A percentile compares a stretch with the other conserved stretches of the same genome.
Conservation (phyloP, 805 yeast species). For the Spathaspora arborariae region DNA sequence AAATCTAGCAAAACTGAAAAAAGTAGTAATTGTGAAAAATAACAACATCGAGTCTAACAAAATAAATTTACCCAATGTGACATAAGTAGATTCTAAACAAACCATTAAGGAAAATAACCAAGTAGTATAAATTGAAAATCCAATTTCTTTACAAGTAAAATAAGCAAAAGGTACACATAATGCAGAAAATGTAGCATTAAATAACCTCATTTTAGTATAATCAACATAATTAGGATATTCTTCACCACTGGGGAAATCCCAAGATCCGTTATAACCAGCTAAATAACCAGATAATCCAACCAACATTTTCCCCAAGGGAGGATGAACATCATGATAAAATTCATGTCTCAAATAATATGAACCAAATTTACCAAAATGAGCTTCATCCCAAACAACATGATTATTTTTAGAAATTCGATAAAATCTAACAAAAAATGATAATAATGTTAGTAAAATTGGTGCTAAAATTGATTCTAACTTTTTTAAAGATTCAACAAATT, state of each 20-base stretch:
- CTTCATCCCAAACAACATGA: constrained; percentile 84
- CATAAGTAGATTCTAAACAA: constrained; percentile 62
- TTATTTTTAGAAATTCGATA: constrained; percentile 53
- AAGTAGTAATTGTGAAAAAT: constrained; percentile 76
- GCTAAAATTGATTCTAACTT: constrained; percentile 42
- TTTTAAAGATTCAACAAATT: constrained; percentile 24
- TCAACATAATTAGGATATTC: constrained; percentile 59
- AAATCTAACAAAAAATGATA: constrained; percentile 65
- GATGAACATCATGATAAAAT: constrained; percentile 84
- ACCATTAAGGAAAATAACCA: constrained; percentile 63
- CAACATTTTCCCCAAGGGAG: constrained; percentile 80
- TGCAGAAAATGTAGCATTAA: constrained; percentile 67
- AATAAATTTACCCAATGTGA: constrained; percentile 71
- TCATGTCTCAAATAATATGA: constrained; percentile 75
- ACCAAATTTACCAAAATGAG: constrained; percentile 86
- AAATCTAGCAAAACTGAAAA: constrained; percentile 68
- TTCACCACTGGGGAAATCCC: constrained; percentile 67
- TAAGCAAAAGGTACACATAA: constrained; percentile 69
- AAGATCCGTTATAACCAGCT: constrained; percentile 81
- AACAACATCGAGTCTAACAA: constrained; percentile 72
- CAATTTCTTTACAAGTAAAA: constrained; percentile 60
- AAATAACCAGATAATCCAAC: constrained; percentile 74
- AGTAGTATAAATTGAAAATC: constrained; percentile 45
- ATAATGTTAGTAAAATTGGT: constrained; percentile 60
- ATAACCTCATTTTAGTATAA: constrained; percentile 63